A percentile compares a stretch with the other conserved stretches of the same genome.
Evolutionary conservation across 331 rosid species (phyloP).

Genomic region (Quercus phellos): DNA sequence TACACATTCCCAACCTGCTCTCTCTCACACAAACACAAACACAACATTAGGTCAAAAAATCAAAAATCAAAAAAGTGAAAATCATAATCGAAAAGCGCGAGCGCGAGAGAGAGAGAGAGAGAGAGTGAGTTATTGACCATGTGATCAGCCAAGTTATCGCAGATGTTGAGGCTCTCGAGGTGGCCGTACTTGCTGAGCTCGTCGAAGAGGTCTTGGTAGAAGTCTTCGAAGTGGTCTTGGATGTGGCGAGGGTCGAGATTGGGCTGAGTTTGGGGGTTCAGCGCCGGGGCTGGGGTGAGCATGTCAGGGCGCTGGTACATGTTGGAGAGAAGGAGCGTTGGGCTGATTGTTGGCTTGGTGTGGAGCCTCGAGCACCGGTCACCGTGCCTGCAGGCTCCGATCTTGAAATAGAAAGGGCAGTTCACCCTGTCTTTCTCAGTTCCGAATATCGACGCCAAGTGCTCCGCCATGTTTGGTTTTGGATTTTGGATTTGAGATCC

Average conservation of each 20-base stretch:
- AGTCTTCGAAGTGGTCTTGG: constrained; percentile 89
- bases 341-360: constrained; percentile 91
- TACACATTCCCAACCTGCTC: constrained; percentile 81
- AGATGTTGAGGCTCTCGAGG: constrained; percentile 86
- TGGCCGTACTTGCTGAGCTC: constrained; percentile 89
- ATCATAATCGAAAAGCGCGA: too few relatives aligned
- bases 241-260: constrained; percentile 82
- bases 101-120: background rate
- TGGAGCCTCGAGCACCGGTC: constrained; percentile 95
- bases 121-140: constrained; percentile 38
- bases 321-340: constrained; percentile 84
- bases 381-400: constrained; percentile 97
- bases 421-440: constrained; percentile 92
- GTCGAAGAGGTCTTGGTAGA: constrained; percentile 86
- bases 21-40: background rate
- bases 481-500: too few relatives aligned
- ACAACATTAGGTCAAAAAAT: background rate
- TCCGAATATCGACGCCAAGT: constrained; percentile 90
- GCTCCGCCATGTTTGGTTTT: constrained; percentile 68
- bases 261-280: constrained; percentile 50
- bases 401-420: constrained; percentile 96
- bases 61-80: background rate
- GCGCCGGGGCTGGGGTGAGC: constrained; percentile 46
- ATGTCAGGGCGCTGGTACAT: constrained; percentile 90
- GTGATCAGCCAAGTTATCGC: constrained; percentile 91